Base-by-base conservation (phyloP, 805 yeast genomes). In the Candida coquimbonensis region DNA sequence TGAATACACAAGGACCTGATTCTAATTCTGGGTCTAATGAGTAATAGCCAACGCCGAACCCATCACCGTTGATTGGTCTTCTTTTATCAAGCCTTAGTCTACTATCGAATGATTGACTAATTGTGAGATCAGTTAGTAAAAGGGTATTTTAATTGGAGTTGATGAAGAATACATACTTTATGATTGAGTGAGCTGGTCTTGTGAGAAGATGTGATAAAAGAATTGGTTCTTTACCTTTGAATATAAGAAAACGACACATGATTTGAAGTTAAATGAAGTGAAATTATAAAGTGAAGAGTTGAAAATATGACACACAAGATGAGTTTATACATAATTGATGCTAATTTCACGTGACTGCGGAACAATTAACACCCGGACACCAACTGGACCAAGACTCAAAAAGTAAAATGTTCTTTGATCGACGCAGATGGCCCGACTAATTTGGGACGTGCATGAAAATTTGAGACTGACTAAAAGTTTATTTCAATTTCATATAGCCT, bases 41-140 rank as follows among this genome's bases (percentile, higher is more conserved):
- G 60, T 93, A 93, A 66, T 93, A 93, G 1, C 98, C 98, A 21
- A 93, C 91, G 2, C 99, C 99, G 64, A 93, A 93, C 0, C 99
- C 99, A 64, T 93, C 99, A 37, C 99, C 99, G 62, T 93, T 93
- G 54, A 93, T 87, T 2, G 99, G 98, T 43, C 96, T 78, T 53
- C 95, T 65, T 56, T 80, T 82, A 59, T 93, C 98, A 16, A 93
- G 72, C 46, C 99, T 73, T 36, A 93, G 72, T 41, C 99, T 67
- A 36, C 93, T 81, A 62, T 93, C 99, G 59, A 86, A 93, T 3
- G 96, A 87, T 61, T 93, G 99, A 63, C 69, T 65, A 8, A 17
- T n/a, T 13, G 17, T 33, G 24, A 5, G 24, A 21, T 21, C 24
- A 21, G 24, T 21, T 21, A 21, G 24, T 21, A 6, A 21, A 21